Evolutionary conservation across 768 basidiomycete genomes (phyloP), one percentile per base, ranked within the genome.

Genomic region (Mycena rebaudengoi): DNA sequence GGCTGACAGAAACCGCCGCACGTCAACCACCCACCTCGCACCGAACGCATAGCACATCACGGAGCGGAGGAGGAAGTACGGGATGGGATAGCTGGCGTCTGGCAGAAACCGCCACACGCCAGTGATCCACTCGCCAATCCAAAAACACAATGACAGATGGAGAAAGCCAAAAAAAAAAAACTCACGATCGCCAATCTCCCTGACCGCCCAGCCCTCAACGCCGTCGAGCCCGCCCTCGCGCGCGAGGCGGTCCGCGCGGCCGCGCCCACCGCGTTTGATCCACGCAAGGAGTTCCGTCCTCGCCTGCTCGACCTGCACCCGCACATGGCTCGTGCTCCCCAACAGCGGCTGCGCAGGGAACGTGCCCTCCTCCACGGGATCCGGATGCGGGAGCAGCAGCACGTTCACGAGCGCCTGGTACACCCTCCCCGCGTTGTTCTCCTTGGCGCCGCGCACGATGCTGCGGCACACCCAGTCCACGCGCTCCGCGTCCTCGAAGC

Each of bases 181-280:
- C 91, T 69, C 65, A 93, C 94, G 85, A 70, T 91, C 87, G 40
- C 88, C 85, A 39, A 99, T 94, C 71, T 98, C 97, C 73, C 94
- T 91, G 55, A 96, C 74, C 0, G 91, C 88, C 94, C 95, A 98
- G 5, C 83, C 84, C 49, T 97, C 94, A n/a, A 99, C 81, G 5
- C 77, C 72, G 51, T 91, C 89, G 69, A 98, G 97, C 0, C 92
- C 94, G n/a, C 87, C 86, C 51, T 88, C 88, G 49, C 90, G 87
- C 13, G 66, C 66, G 44, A 64, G 54, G 37, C 66, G 66, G 49
- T 67, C 66, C 12, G 62, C 62, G 39, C 66, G 56, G 16, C 48
- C 66, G 32, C 66, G 62, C 4, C 66, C 66, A 26, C 66, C 66
- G 33, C 62, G 62, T 30, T 67, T 86, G 58, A 98, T 85, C 85